Base-by-base conservation (phyloP, 1,139 yeast species). In the Protomyces arabidopsidicola region DNA sequence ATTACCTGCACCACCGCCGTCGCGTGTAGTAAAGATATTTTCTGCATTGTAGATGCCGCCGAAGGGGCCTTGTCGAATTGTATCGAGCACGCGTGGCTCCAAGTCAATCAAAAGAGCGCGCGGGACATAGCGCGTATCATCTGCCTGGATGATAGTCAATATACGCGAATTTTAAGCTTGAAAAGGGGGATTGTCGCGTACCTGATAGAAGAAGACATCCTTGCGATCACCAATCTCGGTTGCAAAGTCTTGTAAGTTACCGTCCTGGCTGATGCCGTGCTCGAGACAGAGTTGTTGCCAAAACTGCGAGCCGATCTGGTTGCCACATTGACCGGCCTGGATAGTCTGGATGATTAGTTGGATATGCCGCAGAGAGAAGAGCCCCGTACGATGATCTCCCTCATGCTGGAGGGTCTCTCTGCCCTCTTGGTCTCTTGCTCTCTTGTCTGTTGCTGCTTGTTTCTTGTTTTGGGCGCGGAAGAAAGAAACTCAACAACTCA, bases 1-100 rank as follows among this genome's bases (percentile, higher is more conserved):
- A 74, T 93, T 93, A 22, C 96, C 98, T 0, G 98, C 98, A 2
- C 97, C 96, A 42, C 86, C 82, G 2, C 97, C 97, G 27, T 84
- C 85, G 22, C 86, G 82, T 52, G 95, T 85, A 36, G 89, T 77
- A 76, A 89, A 93, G 10, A 89, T 78, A 72, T 89, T 90, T 69
- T 95, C 82, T 0, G 95, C 91, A 72, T 91, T 89, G 76, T 90
- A 88, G 79, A 93, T 81, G 31, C 85, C 84, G 51, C 87, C 81
- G 50, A 80, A 80, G 31, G 76, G 69, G 36, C 78, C 75, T 34
- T 81, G 77, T 63, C 80, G 78, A 52, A 89, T 84, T 5, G 64
- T 64, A 36, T 64, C 54, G n/a, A 60, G 36, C 36, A 70, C 72
- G 20, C 97, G 83, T 0, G 98, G 98, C 73, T 93, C 98, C 68